These are phyloP conservation scores for Linnemannia zychae DNA, from an alignment of 192 early-diverging fungal species.

Conservation along the genomic window DNA sequence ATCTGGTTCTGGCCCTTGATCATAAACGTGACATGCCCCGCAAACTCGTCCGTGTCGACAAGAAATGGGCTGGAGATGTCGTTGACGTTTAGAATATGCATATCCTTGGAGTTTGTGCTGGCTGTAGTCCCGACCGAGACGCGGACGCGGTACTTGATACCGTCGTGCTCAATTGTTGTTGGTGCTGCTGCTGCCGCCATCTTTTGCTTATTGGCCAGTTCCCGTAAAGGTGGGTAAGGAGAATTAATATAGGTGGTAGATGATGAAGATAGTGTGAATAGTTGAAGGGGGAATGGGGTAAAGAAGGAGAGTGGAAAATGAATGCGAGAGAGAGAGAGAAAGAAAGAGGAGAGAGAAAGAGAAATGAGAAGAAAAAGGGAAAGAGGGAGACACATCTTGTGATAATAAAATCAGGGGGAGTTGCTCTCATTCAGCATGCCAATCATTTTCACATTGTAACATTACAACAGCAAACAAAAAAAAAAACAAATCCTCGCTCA, in stretches of 20 bases:
- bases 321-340: background rate
- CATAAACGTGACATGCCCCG: slow-evolving; percentile 23
- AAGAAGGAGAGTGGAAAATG: background rate
- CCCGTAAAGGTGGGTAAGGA: too few species aligned
- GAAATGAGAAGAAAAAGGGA: background rate
- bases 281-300: background rate
- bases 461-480: background rate
- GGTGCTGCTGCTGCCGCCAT: background rate
- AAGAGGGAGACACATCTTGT: background rate
- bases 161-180: slow-evolving; percentile 15
- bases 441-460: background rate
- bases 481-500: background rate
- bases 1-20: slow-evolving; percentile 28
- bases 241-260: background rate
- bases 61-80: slow-evolving; percentile 29
- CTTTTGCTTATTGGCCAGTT: background rate
- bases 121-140: slow-evolving; percentile 24
- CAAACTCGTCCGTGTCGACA: slow-evolving; percentile 43
- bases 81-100: slow-evolving; percentile 16
- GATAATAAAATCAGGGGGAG: background rate
- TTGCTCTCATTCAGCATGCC: background rate
- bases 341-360: background rate
- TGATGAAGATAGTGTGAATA: background rate
- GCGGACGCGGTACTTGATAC: slow-evolving; percentile 17
- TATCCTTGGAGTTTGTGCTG: slow-evolving; percentile 9